Percentiles rank a stretch among this genome's conserved stretches.
Conservation (phyloP, 306 rosid species). For the Ormosia emarginata region DNA sequence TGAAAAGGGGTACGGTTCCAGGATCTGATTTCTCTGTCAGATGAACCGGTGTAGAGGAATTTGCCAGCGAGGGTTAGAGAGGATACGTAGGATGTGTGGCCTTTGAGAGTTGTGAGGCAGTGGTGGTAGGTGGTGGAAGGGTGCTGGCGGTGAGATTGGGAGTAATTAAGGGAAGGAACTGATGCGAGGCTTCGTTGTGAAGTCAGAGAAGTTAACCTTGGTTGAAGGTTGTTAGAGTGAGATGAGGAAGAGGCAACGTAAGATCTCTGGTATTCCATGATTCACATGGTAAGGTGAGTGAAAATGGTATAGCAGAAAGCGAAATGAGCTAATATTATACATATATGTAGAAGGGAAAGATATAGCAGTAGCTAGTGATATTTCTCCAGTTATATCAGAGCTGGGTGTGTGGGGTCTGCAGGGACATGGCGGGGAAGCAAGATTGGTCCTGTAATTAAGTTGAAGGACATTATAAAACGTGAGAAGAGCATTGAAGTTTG, state of each 20-base stretch:
- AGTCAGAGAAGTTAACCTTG: constrained; percentile 26
- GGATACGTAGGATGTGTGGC: constrained; percentile 62
- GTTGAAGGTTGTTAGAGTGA: constrained; percentile 27
- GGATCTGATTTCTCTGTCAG: constrained; percentile 68
- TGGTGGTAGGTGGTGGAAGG: constrained; percentile 28
- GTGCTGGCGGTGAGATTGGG: not conserved
- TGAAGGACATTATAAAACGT: not conserved
- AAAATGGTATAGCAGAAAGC: constrained; percentile 25
- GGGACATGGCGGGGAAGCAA: constrained; percentile 2
- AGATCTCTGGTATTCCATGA: constrained; percentile 51
- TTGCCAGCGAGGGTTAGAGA: constrained; percentile 59
- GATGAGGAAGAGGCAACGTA: constrained; percentile 29
- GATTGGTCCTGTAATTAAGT: not conserved
- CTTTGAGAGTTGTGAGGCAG: constrained; percentile 60
- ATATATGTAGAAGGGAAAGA: constrained; percentile 22
- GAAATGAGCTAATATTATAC: constrained; percentile 25
- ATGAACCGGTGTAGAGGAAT: constrained; percentile 73
- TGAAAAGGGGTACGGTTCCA: constrained; percentile 39
- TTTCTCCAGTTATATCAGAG: not conserved
- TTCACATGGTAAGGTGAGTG: constrained; percentile 34
- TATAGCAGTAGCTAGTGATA: not conserved
- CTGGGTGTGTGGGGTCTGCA: not conserved
- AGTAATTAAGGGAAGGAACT: constrained; percentile 41
- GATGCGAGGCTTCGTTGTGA: constrained; percentile 57
- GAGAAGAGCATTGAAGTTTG: not conserved